Conservation (phyloP, 148 eudicot species). For the Pouteria glomerata region DNA sequence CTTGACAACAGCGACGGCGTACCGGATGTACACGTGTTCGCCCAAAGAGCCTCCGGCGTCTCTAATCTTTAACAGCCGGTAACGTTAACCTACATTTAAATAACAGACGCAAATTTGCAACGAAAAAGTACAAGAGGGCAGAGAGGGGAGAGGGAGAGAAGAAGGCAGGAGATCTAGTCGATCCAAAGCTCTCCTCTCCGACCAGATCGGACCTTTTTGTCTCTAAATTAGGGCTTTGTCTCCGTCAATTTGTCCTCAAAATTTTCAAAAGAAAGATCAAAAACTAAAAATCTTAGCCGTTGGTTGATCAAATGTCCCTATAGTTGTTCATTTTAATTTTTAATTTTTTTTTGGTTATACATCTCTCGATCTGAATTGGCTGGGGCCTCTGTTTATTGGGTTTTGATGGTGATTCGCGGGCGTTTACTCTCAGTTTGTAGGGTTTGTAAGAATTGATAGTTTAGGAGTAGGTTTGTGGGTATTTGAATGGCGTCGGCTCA, state of each 20-base stretch:
- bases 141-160: not conserved
- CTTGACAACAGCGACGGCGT: too few relatives aligned
- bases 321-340: not conserved
- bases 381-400: not conserved
- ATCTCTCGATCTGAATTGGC: constrained; percentile 8
- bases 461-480: not conserved
- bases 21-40: too few relatives aligned
- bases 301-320: not conserved
- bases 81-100: not conserved
- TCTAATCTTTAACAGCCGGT: not conserved
- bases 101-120: not conserved
- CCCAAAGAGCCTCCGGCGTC: not conserved
- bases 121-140: not conserved
- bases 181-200: constrained; percentile 3
- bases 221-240: constrained; percentile 4
- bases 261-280: not conserved
- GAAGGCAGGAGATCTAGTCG: not conserved
- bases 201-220: constrained; percentile 7
- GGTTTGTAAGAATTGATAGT: constrained; percentile 1
- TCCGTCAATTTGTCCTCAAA: not conserved
- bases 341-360: not conserved
- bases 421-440: not conserved
- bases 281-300: not conserved
- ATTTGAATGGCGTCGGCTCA: constrained; percentile 58
- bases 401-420: not conserved